Evolutionary conservation across 2,329 filamentous ascomycete genomes (phyloP), one percentile per base, ranked within the genome.

Genomic region (Mollisiaceae sp.): DNA sequence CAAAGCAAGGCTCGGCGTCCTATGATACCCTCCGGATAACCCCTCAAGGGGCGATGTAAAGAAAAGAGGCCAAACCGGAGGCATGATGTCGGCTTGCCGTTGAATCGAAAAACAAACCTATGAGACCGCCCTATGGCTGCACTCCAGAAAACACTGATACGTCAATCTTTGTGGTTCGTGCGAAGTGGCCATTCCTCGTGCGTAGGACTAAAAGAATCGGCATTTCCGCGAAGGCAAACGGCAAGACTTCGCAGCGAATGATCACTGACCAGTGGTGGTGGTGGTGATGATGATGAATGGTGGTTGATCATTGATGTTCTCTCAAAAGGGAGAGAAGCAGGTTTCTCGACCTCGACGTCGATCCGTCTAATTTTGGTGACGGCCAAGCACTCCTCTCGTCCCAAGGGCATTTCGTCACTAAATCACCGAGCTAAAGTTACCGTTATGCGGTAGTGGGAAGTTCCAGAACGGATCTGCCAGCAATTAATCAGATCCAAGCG

Each of bases 321-420:
- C 52, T 56, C 60, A 38, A 54, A 22, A 47, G 55, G 55, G 61
- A 45, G 55, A 15, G 32, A 63, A 41, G 32, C 35, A 50, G 32
- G 41, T 58, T 58, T 54, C 1, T 54, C 36, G 27, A 39, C 35
- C 22, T 43, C 20, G 54, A 35, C 15, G 62, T 50, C 62, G 62
- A 64, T 60, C 62, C 24, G 36, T 63, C 61, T 63, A 63, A 63
- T 15, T 59, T 54, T 63, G 61, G 61, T 11, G 60, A 9, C n/a
- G 50, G 54, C 54, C 52, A 57, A 58, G 54, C 11, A 27, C 3
- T 50, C 43, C 45, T 18, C 45, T 18, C 27, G 27, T 3, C 27
- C 27, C 27, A 64, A 64, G 41, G 36, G 50, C 41, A 27, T 50
- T 56, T 65, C 60, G 64, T 62, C 60, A 65, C 27, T 47, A 55